phyloP scores from a whole-genome alignment of 2,329 filamentous ascomycete genomes.

The Corniculantispora saksenae region DNA sequence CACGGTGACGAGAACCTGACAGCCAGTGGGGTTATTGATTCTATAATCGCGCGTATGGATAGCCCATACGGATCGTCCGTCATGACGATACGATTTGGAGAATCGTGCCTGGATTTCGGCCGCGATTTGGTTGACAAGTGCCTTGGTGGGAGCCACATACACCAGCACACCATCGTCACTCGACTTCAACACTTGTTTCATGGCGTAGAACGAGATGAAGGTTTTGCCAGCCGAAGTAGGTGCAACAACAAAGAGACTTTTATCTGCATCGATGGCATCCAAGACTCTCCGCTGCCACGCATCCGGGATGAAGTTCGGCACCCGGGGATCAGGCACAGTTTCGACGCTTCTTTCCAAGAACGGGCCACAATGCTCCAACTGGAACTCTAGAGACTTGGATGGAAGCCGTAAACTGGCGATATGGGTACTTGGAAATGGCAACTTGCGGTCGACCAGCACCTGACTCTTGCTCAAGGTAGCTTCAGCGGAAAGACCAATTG shows the following conservation, averaged over 20 bases:
- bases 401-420: slow-evolving; percentile 12
- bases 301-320: slow-evolving; percentile 69
- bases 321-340: slow-evolving; percentile 65
- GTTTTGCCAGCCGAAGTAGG: slow-evolving; percentile 81
- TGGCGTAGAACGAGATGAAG: slow-evolving; percentile 82
- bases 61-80: slow-evolving; percentile 71
- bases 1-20: slow-evolving; percentile 76
- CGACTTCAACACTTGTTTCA: slow-evolving; percentile 71
- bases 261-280: slow-evolving; percentile 69
- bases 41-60: slow-evolving; percentile 76
- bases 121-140: slow-evolving; percentile 80
- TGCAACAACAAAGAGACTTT: slow-evolving; percentile 73
- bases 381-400: slow-evolving; percentile 52
- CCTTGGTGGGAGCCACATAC: slow-evolving; percentile 80
- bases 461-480: neutral
- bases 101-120: slow-evolving; percentile 77
- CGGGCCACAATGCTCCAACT: slow-evolving; percentile 68
- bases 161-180: slow-evolving; percentile 71
- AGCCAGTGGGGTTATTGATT: slow-evolving; percentile 71
- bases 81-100: slow-evolving; percentile 62
- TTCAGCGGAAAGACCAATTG: slow-evolving; percentile 20
- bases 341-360: slow-evolving; percentile 77
- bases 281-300: slow-evolving; percentile 75
- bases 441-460: neutral
- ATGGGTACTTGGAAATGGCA: neutral